A percentile compares a stretch with the other conserved stretches of the same genome.
Evolutionary conservation across 2,329 filamentous ascomycete genomes (phyloP).

Genomic region (Hymenoscyphus infarciens): DNA sequence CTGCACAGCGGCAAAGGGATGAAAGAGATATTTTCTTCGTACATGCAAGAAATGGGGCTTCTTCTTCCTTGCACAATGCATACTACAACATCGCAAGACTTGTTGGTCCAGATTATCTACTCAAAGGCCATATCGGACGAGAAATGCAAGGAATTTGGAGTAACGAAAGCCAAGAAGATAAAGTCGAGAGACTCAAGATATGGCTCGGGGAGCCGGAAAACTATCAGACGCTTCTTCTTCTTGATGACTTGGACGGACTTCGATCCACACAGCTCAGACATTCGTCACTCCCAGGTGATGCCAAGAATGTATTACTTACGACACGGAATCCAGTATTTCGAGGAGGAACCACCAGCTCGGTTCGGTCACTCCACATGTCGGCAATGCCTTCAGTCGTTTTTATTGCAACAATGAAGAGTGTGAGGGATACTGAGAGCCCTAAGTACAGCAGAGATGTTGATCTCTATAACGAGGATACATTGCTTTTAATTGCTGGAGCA

Average conservation of each 20-base stretch:
- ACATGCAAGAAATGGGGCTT: not conserved
- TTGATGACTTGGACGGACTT: not conserved
- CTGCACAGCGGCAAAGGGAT: not conserved
- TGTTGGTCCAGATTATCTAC: not conserved
- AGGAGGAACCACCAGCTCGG: not conserved
- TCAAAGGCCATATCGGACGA: not conserved
- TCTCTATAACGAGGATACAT: not conserved
- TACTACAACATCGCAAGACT: not conserved
- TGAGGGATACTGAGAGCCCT: not conserved
- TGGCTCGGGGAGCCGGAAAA: not conserved
- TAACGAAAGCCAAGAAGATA: not conserved
- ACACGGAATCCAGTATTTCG: not conserved
- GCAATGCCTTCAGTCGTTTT: not conserved
- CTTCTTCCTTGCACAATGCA: not conserved
- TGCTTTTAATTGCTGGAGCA: not conserved
- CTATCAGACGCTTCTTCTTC: not conserved
- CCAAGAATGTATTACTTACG: not conserved
- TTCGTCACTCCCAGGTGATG: not conserved
- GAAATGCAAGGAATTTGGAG: not conserved
- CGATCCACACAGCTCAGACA: not conserved
- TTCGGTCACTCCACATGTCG: not conserved
- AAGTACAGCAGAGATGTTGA: not conserved
- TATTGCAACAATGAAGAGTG: not conserved
- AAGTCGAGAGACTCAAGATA: not conserved
- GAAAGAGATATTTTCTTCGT: not conserved